Base-by-base conservation (phyloP, 1,284 basidiomycete species). In the Leccinum pallidistipes region DNA sequence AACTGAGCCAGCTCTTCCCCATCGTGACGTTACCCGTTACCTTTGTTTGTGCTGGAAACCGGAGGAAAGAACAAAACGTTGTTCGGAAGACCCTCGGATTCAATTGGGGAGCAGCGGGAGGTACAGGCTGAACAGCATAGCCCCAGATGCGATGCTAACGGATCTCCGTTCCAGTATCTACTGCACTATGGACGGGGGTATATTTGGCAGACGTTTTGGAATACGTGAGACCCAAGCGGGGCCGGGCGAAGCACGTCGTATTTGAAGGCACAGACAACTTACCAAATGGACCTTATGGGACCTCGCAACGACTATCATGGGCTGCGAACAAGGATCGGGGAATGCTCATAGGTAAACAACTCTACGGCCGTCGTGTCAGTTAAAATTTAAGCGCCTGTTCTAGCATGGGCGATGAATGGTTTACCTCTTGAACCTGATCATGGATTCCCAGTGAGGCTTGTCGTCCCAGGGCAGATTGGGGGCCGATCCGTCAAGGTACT, bases 21-120 rank as follows among this genome's bases (percentile, higher is more conserved):
- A 77, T 83, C 1, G 81, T 88, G 6, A 89, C 86, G 0, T 65
- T 88, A 3, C 88, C 87, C 3, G 79, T 89, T 45, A 90, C 88
- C 0, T 70, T 90, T 16, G 85, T 86, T 1, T 90, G 87, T 64
- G 88, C 88, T 1, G 87, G 87, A 1, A 90, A 90, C 71, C 75
- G 87, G 3, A 78, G 87, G 11, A 88, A 87, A 68, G 88, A 90
- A 66, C 87, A 90, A 67, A 90, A 90, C 67, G 76, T 86, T 58
- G 81, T 88, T n/a, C 77, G 78, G 4, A 85, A 88, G 68, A 81
- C 81, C n/a, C 76, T 86, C 2, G 86, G 83, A 8, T 87, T 87
- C 67, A 80, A 74, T 55, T 87, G 86, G 86, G 86, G 85, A 5
- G 74, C 80, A 16, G 83, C 73, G 3, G 83, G 71, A 65, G 63